Evolutionary conservation across 2,329 filamentous ascomycete species (phyloP).

Genomic region (Alternaria sp.): DNA sequence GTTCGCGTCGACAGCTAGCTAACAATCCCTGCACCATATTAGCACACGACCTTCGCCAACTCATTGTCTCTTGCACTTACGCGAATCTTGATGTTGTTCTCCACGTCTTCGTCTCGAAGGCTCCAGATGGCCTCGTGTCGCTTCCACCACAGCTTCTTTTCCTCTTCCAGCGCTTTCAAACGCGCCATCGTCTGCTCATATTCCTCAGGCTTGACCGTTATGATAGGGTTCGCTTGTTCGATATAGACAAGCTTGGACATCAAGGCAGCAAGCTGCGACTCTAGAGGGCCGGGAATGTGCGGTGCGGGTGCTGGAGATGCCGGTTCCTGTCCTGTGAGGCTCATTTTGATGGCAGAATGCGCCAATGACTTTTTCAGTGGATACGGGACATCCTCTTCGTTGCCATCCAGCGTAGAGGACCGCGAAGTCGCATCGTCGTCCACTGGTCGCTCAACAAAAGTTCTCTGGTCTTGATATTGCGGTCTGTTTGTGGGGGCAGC

Average conservation of each 20-base stretch:
- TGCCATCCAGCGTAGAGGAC: constrained; percentile 44
- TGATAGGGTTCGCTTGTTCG: constrained; percentile 44
- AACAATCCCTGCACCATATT: constrained; percentile 40
- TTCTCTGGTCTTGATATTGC: constrained; percentile 21
- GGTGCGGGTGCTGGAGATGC: constrained; percentile 28
- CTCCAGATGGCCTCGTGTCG: constrained; percentile 53
- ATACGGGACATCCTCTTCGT: constrained; percentile 40
- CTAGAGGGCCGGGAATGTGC: constrained; percentile 46
- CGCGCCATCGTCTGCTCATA: constrained; percentile 43
- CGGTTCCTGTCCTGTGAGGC: constrained; percentile 25
- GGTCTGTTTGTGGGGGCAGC: constrained; percentile 18
- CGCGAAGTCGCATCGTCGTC: constrained; percentile 46
- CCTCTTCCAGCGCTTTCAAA: constrained; percentile 46
- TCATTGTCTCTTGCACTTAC: constrained; percentile 14
- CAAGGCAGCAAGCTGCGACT: constrained; percentile 47
- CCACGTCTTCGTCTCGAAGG: constrained; percentile 54
- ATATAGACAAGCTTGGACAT: constrained; percentile 51
- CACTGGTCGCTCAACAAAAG: constrained; percentile 20
- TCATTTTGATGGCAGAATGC: constrained; percentile 23
- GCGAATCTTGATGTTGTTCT: constrained; percentile 55
- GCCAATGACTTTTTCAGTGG: constrained; percentile 42
- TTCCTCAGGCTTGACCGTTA: constrained; percentile 50
- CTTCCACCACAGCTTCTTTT: constrained; percentile 48
- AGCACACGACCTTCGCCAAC: neutral
- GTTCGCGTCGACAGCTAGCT: constrained; percentile 51